Conservation (phyloP, 1,139 yeast species). For the Geotrichum siamense region DNA sequence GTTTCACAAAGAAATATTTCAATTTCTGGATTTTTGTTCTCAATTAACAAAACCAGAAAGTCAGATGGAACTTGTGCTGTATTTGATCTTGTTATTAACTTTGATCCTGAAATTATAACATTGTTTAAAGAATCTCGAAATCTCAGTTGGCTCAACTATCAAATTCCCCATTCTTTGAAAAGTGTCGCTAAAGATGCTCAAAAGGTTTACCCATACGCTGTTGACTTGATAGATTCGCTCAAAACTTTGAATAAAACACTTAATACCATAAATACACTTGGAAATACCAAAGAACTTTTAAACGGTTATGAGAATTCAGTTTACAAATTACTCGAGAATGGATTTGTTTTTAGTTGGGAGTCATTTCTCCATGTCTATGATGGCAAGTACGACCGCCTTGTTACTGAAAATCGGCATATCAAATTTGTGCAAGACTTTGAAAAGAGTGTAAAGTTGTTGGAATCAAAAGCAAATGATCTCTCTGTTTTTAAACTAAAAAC, state of each 20-base stretch:
- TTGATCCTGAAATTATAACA: conserved; percentile 43
- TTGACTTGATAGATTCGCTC: conserved; percentile 47
- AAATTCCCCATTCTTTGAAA: conserved; percentile 48
- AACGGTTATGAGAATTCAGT: conserved; percentile 37
- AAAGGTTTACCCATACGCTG: conserved; percentile 52
- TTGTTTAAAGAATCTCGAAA: conserved; percentile 50
- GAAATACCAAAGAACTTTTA: conserved; percentile 42
- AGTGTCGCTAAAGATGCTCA: conserved; percentile 43
- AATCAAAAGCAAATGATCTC: conserved; percentile 35
- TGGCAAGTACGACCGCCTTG: conserved; percentile 23
- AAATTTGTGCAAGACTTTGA: conserved; percentile 41
- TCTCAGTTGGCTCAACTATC: conserved; percentile 47
- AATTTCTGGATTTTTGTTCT: conserved; percentile 39
- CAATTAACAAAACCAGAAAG: conserved; percentile 29
- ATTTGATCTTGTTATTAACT: conserved; percentile 39
- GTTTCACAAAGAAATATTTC: conserved; percentile 25
- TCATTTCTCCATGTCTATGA: conserved; percentile 48
- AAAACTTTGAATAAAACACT: conserved; percentile 31
- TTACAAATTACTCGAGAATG: conserved; percentile 29
- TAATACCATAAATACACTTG: conserved; percentile 30
- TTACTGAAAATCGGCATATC: conserved; percentile 40
- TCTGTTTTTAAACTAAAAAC: conserved; percentile 23
- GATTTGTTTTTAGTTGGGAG: conserved; percentile 48
- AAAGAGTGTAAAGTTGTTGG: conserved; percentile 34
- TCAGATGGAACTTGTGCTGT: conserved; percentile 12